Percentiles rank a stretch among this genome's conserved stretches.
phyloP scores from a whole-genome alignment of 2,329 filamentous ascomycete genomes.

The Epichloe sibirici region DNA sequence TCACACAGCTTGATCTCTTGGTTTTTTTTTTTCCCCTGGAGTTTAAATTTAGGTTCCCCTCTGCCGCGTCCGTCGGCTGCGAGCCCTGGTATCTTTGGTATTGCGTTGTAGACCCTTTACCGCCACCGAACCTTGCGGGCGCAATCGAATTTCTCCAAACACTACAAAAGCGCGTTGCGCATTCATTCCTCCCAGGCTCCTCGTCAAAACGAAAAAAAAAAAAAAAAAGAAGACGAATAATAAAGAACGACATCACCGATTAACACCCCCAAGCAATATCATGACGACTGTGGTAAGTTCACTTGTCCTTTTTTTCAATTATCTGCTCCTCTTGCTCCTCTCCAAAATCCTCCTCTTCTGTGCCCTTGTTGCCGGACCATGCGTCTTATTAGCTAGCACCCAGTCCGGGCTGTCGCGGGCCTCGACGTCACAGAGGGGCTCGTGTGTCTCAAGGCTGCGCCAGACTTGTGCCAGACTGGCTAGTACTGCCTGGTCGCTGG shows the following conservation, averaged over 20 bases:
- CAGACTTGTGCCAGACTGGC: constrained; percentile 7
- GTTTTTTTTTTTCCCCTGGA: not conserved
- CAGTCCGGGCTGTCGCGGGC: constrained; percentile 4
- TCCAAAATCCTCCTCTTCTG: constrained; percentile 1
- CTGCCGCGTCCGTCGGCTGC: not conserved
- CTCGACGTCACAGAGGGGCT: constrained; percentile 25
- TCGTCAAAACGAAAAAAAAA: no score
- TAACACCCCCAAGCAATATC: not conserved
- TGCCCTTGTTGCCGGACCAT: not conserved
- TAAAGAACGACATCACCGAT: no score
- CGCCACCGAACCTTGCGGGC: not conserved
- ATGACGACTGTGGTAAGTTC: constrained; percentile 28
- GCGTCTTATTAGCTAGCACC: constrained; percentile 2
- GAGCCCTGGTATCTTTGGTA: not conserved
- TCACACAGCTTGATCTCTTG: not conserved
- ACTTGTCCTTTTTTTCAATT: constrained; percentile 3
- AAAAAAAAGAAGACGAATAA: no score
- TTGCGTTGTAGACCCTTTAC: not conserved
- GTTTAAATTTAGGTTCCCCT: not conserved
- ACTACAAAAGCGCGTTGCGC: not conserved
- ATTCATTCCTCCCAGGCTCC: not conserved
- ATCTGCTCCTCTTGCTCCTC: not conserved
- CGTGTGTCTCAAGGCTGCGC: constrained; percentile 25
- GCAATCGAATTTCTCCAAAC: not conserved
- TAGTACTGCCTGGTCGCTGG: constrained; percentile 1